Evolutionary conservation across 2,329 filamentous ascomycete species (phyloP).

Genomic region (Raffaelea albimanens): DNA sequence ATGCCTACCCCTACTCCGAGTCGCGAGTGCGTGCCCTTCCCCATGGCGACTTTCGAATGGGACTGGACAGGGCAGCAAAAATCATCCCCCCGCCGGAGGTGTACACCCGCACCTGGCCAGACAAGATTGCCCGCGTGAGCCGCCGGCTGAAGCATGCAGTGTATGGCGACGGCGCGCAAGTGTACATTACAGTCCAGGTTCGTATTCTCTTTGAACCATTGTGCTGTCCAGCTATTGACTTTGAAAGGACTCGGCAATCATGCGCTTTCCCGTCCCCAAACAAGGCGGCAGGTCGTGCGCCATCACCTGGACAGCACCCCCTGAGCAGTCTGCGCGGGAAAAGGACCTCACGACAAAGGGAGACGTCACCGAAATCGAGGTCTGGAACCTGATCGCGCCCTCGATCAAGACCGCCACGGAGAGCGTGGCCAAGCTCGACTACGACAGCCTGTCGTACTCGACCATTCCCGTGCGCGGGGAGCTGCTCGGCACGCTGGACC

Average conservation of each 20-base stretch:
- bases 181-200: constrained; percentile 3
- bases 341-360: constrained; percentile 1
- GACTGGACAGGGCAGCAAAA: neutral
- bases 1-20: neutral
- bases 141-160: constrained; percentile 1
- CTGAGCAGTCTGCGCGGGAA: neutral
- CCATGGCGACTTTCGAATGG: neutral
- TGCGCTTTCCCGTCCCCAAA: constrained; percentile 1
- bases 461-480: constrained; percentile 1
- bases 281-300: neutral
- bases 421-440: neutral
- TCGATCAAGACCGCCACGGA: neutral
- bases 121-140: constrained; percentile 1
- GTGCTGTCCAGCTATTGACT: neutral
- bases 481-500: neutral
- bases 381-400: constrained; percentile 1
- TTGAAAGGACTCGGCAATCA: constrained; percentile 1
- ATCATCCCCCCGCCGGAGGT: neutral
- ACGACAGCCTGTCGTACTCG: constrained; percentile 1
- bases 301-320: neutral
- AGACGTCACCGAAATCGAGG: constrained; percentile 1
- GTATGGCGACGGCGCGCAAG: neutral
- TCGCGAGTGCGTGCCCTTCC: neutral
- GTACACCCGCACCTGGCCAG: neutral
- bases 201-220: neutral